A percentile compares a stretch with the other conserved stretches of the same genome.
Evolutionary conservation across 83 land plant species (phyloP).

Genomic region (Picea mariana): DNA sequence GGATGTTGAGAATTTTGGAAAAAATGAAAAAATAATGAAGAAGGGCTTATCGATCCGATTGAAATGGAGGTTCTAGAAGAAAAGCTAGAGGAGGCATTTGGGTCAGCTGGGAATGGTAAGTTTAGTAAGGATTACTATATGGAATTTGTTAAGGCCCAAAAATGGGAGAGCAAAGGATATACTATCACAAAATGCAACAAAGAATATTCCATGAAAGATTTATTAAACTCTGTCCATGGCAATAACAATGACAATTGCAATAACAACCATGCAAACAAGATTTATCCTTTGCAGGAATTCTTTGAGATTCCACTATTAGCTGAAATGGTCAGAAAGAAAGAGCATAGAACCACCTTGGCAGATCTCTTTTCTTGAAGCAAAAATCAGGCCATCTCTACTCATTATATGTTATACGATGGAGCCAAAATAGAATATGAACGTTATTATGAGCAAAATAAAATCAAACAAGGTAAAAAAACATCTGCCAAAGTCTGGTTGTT

Average conservation of each 20-base stretch:
- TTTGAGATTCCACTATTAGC: slow-evolving; percentile 14
- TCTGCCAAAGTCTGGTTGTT: not conserved
- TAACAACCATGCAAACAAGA: slow-evolving; percentile 1
- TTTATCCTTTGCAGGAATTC: slow-evolving; percentile 14
- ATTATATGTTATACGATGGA: not conserved
- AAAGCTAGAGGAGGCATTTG: slow-evolving; percentile 7
- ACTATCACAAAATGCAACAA: not conserved
- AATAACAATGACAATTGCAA: not conserved
- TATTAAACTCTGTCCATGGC: not conserved
- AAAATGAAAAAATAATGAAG: slow-evolving; percentile 1
- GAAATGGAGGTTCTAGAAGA: slow-evolving; percentile 7
- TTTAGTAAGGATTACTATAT: not conserved
- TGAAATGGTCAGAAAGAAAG: slow-evolving; percentile 3
- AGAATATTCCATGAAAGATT: not conserved
- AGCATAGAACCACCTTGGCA: slow-evolving; percentile 12
- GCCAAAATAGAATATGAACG: not conserved
- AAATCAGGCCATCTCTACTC: not conserved
- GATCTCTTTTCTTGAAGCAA: slow-evolving; percentile 12
- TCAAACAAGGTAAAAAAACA: not conserved
- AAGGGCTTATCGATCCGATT: slow-evolving; percentile 9
- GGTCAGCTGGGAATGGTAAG: not conserved
- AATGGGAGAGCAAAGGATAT: not conserved
- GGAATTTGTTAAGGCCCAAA: not conserved
- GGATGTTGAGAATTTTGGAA: not conserved
- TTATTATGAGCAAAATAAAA: not conserved